Evolutionary conservation across 1,139 yeast genomes (phyloP).

Genomic region (Lodderomyces beijingensis): DNA sequence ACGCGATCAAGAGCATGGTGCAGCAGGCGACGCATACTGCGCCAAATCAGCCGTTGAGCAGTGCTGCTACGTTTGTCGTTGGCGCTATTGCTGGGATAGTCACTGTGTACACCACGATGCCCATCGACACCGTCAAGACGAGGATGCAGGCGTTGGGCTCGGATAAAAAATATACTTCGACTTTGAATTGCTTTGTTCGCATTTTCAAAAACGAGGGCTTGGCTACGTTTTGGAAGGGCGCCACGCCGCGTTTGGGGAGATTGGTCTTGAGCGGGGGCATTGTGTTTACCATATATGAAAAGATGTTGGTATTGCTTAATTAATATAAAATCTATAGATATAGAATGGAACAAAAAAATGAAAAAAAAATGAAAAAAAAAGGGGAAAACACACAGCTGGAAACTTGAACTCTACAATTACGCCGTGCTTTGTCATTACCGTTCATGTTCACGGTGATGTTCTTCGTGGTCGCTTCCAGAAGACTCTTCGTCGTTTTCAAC

Average conservation of each 20-base stretch:
- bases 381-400: too few species aligned
- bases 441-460: too few species aligned
- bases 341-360: not conserved
- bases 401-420: too few species aligned
- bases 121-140: constrained; percentile 94
- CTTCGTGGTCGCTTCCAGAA: not conserved
- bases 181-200: constrained; percentile 74
- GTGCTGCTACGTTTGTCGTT: constrained; percentile 76
- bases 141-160: constrained; percentile 96
- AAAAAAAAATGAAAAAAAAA: not conserved
- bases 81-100: constrained; percentile 93
- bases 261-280: constrained; percentile 92
- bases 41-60: constrained; percentile 70
- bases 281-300: constrained; percentile 91
- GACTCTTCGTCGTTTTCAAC: constrained; percentile 6
- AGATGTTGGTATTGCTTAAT: constrained; percentile 60
- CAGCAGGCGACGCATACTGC: constrained; percentile 68
- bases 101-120: constrained; percentile 96
- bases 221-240: constrained; percentile 94
- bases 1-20: constrained; percentile 74
- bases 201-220: constrained; percentile 89
- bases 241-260: constrained; percentile 93
- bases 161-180: constrained; percentile 61
- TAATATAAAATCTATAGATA: not conserved
- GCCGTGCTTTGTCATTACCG: not conserved